Base-by-base conservation (phyloP, 805 yeast species). In the Millerozyma miso region DNA sequence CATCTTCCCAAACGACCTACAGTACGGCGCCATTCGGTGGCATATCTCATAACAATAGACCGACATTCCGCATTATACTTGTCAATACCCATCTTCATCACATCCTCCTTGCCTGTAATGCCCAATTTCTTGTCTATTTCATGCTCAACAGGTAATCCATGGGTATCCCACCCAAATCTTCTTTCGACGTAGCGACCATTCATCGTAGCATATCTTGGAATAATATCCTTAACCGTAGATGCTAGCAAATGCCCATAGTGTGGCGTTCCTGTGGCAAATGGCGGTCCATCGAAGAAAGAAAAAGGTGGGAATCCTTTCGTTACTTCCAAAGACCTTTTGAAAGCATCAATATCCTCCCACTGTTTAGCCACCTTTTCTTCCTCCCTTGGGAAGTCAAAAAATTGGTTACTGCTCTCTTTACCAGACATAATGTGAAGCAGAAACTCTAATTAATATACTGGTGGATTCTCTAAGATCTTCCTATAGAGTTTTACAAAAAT, bases 141-240 rank as follows among this genome's bases (percentile, higher is more conserved):
- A 65, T 93, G 97, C 73, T 93, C 99, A 45, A 93, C 88, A 39
- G 99, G 99, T 51, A 93, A 80, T 44, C 99, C 99, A 65, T 93
- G 99, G 43, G 99, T 93, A 69, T 93, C 99, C 99, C 99, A 93
- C 49, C 99, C 99, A 52, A 93, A 93, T 58, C 98, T 80, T 71
- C 99, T 87, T 69, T 88, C 97, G 35, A 93, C 99, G 56, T 85
- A 88, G 66, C 80, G 84, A 16, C 99, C 99, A 55, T 86, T 91
- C 99, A 93, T 91, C 50, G 95, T 86, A 46, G 98, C 98, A 61
- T 88, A 93, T 62, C 99, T 80, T 43, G 99, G 99, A 43, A 93
- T 91, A 52, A 93, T 88, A 71, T 93, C 99, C 67, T 91, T 93
- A 58, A 90, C 88, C 44, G 99, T 93, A 33, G 98, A 93, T 2